phyloP scores from a whole-genome alignment of 108 stramenopile genomes.

The Cyclotella kingstonii region DNA sequence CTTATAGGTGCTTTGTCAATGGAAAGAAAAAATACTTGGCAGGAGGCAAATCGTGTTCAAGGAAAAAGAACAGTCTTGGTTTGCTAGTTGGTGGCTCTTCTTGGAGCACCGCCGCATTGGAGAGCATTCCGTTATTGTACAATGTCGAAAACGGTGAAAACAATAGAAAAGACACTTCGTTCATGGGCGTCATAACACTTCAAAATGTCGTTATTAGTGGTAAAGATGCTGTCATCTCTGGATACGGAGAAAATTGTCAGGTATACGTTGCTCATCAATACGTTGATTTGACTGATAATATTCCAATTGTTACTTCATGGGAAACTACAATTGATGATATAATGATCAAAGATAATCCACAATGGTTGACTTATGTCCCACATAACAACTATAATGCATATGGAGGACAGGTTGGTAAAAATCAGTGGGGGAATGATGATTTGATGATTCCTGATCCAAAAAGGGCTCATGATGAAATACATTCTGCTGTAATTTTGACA shows the following conservation, averaged over 20 bases:
- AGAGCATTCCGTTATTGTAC: conserved; percentile 12
- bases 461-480: not conserved
- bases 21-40: conserved; percentile 29
- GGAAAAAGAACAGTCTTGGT: conserved; percentile 1
- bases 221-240: conserved; percentile 24
- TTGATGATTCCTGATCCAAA: conserved; percentile 25
- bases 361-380: conserved; percentile 19
- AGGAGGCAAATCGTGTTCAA: conserved; percentile 16
- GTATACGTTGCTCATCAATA: conserved; percentile 26
- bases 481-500: conserved; percentile 13
- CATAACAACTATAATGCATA: conserved; percentile 8
- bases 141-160: not conserved
- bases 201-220: conserved; percentile 21
- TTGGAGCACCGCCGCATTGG: conserved; percentile 4
- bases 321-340: conserved; percentile 3
- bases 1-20: conserved; percentile 9
- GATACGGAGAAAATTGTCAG: conserved; percentile 8
- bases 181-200: conserved; percentile 11
- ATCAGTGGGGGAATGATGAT: conserved; percentile 10
- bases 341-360: conserved; percentile 13
- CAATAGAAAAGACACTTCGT: not conserved
- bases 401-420: conserved; percentile 14
- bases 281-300: conserved; percentile 19
- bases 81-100: conserved; percentile 14
- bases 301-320: conserved; percentile 30